Evolutionary conservation across 352 stramenopile species (phyloP), one percentile per base, ranked within the genome.

Genomic region (Globisporangium echinulatum): DNA sequence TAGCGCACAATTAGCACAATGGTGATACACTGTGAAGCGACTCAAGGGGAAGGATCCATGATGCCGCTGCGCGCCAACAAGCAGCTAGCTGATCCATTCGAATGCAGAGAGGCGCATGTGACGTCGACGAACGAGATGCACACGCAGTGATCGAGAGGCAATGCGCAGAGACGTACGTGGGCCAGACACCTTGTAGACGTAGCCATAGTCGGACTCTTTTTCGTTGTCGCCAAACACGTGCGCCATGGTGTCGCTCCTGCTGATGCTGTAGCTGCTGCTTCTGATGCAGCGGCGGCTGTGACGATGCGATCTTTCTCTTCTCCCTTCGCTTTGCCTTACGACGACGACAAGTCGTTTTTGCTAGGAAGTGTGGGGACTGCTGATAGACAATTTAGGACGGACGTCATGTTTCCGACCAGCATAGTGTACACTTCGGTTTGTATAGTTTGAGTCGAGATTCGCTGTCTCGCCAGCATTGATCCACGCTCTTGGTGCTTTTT

Each of bases 131-230:
- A 25, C 19, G n/a, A 42, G 52, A 39, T 44, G 13, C 10, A 33
- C 19, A 53, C 39, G 39, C 4, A 40, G 19, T 25, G 19, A 25
- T 9, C 1, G 5, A 49, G 37, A 17, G 10, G 10, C 4, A 13
- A 46, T 6, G 6, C 7, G n/a, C n/a, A 49, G 19, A 44, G 14
- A 60, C 87, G 68, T 89, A 97, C 89, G 81, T 56, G 97, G 97
- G 58, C 97, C 97, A 54, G 96, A 99, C 59, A 99, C 97, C 75
- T 98, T 98, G 77, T 98, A 98, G 64, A 99, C 97, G 72, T 98
- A 99, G 65, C 97, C 97, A 86, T 98, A 99, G 83, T 99, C 96
- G 36, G 89, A 81, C 62, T 94, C 85, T 65, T 86, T 86, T 67
- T 94, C 85, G 52, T 84, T 87, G 70, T 94, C 85, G 48, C 85